phyloP scores from a whole-genome alignment of 2,329 filamentous ascomycete species.

The Paecilomyces dactylethromorphus region DNA sequence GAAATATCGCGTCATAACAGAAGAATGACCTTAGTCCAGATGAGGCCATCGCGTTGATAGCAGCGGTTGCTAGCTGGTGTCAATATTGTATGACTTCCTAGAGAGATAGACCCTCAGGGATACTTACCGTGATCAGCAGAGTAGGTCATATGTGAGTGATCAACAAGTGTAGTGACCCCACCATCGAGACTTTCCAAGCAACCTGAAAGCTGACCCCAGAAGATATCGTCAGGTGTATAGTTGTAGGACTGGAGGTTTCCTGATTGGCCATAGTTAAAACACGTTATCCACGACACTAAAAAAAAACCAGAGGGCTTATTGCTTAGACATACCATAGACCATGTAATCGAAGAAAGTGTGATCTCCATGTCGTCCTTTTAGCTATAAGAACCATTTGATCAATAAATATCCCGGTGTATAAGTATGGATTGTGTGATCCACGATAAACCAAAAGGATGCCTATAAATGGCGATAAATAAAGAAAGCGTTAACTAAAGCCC shows the following conservation, averaged over 20 bases:
- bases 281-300: not conserved
- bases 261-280: not conserved
- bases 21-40: constrained; percentile 25
- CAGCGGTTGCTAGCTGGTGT: constrained; percentile 10
- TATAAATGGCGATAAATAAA: too few relatives aligned
- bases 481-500: not conserved
- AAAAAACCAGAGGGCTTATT: not conserved
- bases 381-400: constrained; percentile 12
- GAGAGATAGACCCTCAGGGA: not conserved
- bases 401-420: not conserved
- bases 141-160: constrained; percentile 24
- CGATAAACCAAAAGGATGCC: too few relatives aligned
- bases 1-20: constrained; percentile 14
- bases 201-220: constrained; percentile 33
- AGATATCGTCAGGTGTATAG: constrained; percentile 38
- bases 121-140: constrained; percentile 17
- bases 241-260: constrained; percentile 10
- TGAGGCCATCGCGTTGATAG: constrained; percentile 16
- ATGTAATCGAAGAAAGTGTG: constrained; percentile 38
- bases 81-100: not conserved
- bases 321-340: constrained; percentile 4
- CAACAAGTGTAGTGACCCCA: constrained; percentile 21
- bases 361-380: constrained; percentile 33
- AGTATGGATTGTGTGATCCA: too few relatives aligned
- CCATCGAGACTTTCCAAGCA: constrained; percentile 16